Base-by-base conservation (phyloP, 1,284 basidiomycete genomes). In the Coniferiporia weirii region DNA sequence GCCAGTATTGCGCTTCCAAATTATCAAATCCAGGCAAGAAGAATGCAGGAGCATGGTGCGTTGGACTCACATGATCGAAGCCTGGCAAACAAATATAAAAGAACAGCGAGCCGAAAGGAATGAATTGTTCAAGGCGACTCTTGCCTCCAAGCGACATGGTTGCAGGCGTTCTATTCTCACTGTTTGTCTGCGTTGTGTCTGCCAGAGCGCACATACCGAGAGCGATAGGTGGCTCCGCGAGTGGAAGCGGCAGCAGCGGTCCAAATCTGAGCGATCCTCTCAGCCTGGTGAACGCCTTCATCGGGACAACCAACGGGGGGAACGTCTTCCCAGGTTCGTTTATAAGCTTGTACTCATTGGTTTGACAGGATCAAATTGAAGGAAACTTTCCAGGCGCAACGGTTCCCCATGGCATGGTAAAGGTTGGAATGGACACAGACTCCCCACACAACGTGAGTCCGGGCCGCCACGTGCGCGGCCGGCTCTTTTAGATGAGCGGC, bases 371-470 rank as follows among this genome's bases (percentile, higher is more conserved):
- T n/a, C 35, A 49, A 49, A 13, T 34, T 43, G 40, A 48, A 27
- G n/a, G 8, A 47, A 54, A 15, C 15, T 49, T 27, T 48, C 36
- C 36, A 43, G 63, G 59, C 32, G 59, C 63, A 12, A 63, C 61
- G n/a, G 56, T 63, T 13, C 64, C 61, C 17, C 63, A 65, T 57
- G 64, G 63, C 3, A 56, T 64, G 55, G 60, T 60, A 4, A 64
- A 63, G 43, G 65, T 57, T 38, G 65, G 61, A n/a, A 62, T 62
- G 61, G 61, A 62, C 61, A 62, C 61, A n/a, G 61, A 62, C 22
- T 59, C 57, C 44, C 57, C 61, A 17, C 56, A 59, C 36, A 59
- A 59, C 50, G 61, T 62, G 48, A 54, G 57, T 34, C 5, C n/a
- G 38, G 9, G 38, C 38, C 12, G 12, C 15, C 38, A 40, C 38